A percentile compares a stretch with the other conserved stretches of the same genome.
Conservation (phyloP, 768 basidiomycete species). For the Pulveroboletus frians region DNA sequence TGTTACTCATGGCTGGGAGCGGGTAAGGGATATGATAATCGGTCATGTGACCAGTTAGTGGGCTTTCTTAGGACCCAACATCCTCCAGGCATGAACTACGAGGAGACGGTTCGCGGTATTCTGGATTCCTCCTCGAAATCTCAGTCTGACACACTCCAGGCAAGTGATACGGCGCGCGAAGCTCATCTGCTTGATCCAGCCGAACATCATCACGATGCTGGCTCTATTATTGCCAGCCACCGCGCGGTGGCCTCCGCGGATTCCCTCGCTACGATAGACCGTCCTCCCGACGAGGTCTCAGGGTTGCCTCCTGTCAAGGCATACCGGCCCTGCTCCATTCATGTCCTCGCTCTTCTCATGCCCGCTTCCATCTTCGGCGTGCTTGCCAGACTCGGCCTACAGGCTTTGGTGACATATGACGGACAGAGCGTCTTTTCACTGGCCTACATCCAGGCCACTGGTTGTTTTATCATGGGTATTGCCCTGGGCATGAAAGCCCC, state of each 20-base stretch:
- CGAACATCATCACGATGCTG: constrained; percentile 26
- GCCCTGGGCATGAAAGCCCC: constrained; percentile 64
- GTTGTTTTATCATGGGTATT: constrained; percentile 91
- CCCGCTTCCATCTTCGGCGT: constrained; percentile 84
- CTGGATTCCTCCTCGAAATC: neutral
- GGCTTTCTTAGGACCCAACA: too few species aligned
- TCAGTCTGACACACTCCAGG: neutral
- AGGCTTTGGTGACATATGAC: constrained; percentile 68
- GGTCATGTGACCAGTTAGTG: constrained; percentile 9
- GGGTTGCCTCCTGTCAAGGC: constrained; percentile 32
- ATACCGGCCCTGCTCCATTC: constrained; percentile 53
- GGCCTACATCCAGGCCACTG: constrained; percentile 79
- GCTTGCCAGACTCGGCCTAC: constrained; percentile 74
- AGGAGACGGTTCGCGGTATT: neutral
- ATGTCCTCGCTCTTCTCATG: constrained; percentile 66
- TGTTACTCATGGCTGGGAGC: constrained; percentile 59
- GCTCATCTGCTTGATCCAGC: neutral
- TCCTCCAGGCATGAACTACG: too few species aligned
- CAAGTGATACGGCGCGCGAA: constrained; percentile 1
- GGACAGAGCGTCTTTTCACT: constrained; percentile 76
- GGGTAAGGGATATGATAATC: neutral
- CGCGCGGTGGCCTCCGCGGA: constrained; percentile 28
- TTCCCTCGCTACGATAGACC: constrained; percentile 41
- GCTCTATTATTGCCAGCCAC: constrained; percentile 33
- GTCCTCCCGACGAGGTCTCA: constrained; percentile 34